Percentiles rank a stretch among this genome's conserved stretches.
These are phyloP conservation scores for Dictyostelium capitatum DNA, from an alignment of 78 protist species.

Conservation along the genomic window DNA sequence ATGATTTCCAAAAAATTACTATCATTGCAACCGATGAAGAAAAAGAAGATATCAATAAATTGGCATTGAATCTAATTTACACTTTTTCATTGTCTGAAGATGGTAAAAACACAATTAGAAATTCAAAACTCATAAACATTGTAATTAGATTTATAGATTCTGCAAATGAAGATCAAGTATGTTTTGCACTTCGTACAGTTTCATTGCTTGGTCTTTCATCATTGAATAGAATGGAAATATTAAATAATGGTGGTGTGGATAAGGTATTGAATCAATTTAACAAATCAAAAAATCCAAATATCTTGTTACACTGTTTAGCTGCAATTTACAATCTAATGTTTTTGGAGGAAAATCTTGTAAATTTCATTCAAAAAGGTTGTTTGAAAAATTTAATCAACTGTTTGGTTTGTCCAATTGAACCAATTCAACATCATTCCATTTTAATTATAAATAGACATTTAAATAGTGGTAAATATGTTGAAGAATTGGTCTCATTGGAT, in stretches of 20 bases:
- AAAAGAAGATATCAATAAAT: slow-evolving; percentile 57
- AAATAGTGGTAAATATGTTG: slow-evolving; percentile 11
- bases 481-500: neutral
- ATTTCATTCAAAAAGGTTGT: slow-evolving; percentile 51
- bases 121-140: slow-evolving; percentile 23
- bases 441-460: slow-evolving; percentile 56
- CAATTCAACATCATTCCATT: slow-evolving; percentile 8
- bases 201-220: slow-evolving; percentile 9
- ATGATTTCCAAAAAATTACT: neutral
- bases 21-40: slow-evolving; percentile 32
- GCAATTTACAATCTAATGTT: slow-evolving; percentile 44
- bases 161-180: slow-evolving; percentile 56
- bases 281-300: slow-evolving; percentile 13
- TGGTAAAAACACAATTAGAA: slow-evolving; percentile 59
- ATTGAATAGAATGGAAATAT: slow-evolving; percentile 44
- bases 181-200: slow-evolving; percentile 37
- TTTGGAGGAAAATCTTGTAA: slow-evolving; percentile 22
- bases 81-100: slow-evolving; percentile 51
- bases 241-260: slow-evolving; percentile 55
- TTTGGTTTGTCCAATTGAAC: slow-evolving; percentile 24
- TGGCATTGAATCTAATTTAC: slow-evolving; percentile 36
- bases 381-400: slow-evolving; percentile 1
- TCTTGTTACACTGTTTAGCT: slow-evolving; percentile 11
- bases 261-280: slow-evolving; percentile 40
- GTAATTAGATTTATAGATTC: slow-evolving; percentile 50